phyloP scores from a whole-genome alignment of 1,284 basidiomycete genomes.

The Malassezia nana region DNA sequence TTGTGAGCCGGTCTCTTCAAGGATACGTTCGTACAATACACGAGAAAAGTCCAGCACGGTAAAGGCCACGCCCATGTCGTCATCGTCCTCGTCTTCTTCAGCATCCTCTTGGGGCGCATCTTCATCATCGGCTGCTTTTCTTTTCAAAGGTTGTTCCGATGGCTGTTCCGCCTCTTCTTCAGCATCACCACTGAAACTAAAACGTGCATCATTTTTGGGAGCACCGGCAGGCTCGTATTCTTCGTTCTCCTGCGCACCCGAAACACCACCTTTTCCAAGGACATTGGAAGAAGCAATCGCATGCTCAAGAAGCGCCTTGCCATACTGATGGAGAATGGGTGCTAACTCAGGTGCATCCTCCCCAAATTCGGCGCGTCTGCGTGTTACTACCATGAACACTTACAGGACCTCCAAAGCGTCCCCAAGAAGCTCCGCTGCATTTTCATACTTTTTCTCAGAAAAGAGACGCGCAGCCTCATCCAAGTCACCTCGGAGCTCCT shows the following conservation, averaged over 20 bases:
- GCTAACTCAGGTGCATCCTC: constrained; percentile 38
- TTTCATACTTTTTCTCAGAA: constrained; percentile 34
- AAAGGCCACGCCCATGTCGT: constrained; percentile 42
- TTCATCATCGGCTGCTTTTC: constrained; percentile 3
- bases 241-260: background rate
- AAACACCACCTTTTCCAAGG: constrained; percentile 28
- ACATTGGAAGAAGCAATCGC: constrained; percentile 40
- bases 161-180: constrained; percentile 16
- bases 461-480: constrained; percentile 36
- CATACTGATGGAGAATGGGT: constrained; percentile 41
- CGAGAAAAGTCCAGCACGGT: constrained; percentile 38
- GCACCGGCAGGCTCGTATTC: background rate
- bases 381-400: constrained; percentile 1
- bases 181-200: constrained; percentile 38
- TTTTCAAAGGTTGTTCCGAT: background rate
- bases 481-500: constrained; percentile 12
- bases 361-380: constrained; percentile 19
- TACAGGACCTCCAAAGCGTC: constrained; percentile 32
- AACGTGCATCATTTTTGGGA: constrained; percentile 23
- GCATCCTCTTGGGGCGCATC: background rate
- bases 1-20: constrained; percentile 8
- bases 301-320: constrained; percentile 37
- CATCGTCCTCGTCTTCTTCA: constrained; percentile 19
- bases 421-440: constrained; percentile 29
- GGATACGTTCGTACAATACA: constrained; percentile 34